These are phyloP conservation scores for Tardiomyces blankii DNA, from an alignment of 1,139 yeast genomes.

Conservation along the genomic window DNA sequence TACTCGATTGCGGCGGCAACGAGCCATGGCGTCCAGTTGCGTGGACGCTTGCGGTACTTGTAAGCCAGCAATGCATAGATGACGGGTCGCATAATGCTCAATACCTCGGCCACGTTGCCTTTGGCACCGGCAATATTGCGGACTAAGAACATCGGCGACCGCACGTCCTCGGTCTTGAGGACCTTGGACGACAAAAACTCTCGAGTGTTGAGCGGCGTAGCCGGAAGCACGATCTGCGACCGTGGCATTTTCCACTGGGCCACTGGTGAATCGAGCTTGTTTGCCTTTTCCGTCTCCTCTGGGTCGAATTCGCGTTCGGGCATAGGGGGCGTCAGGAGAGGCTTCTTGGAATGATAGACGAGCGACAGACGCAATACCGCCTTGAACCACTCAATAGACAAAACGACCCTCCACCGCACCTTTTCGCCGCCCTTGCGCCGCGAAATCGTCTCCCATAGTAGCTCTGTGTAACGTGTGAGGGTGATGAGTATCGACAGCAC, in stretches of 20 bases:
- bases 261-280: slow-evolving; percentile 5
- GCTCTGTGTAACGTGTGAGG: slow-evolving; percentile 26
- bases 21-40: slow-evolving; percentile 33
- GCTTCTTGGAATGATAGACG: slow-evolving; percentile 18
- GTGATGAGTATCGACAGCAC: slow-evolving; percentile 22
- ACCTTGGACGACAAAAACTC: slow-evolving; percentile 19
- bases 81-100: slow-evolving; percentile 28
- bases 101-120: slow-evolving; percentile 24
- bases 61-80: slow-evolving; percentile 25
- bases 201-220: slow-evolving; percentile 11
- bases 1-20: slow-evolving; percentile 27
- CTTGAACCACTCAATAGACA: slow-evolving; percentile 25
- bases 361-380: slow-evolving; percentile 24
- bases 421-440: slow-evolving; percentile 17
- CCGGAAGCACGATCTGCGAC: background rate
- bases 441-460: slow-evolving; percentile 29
- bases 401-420: slow-evolving; percentile 23
- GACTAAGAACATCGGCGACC: slow-evolving; percentile 22
- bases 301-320: slow-evolving; percentile 29
- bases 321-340: slow-evolving; percentile 23
- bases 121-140: slow-evolving; percentile 15
- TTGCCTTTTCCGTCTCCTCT: slow-evolving; percentile 9
- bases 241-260: slow-evolving; percentile 4
- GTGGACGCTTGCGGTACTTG: slow-evolving; percentile 13
- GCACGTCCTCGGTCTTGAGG: slow-evolving; percentile 26